phyloP scores from a whole-genome alignment of 2,329 filamentous ascomycete genomes.

The Cordyceps javanica region DNA sequence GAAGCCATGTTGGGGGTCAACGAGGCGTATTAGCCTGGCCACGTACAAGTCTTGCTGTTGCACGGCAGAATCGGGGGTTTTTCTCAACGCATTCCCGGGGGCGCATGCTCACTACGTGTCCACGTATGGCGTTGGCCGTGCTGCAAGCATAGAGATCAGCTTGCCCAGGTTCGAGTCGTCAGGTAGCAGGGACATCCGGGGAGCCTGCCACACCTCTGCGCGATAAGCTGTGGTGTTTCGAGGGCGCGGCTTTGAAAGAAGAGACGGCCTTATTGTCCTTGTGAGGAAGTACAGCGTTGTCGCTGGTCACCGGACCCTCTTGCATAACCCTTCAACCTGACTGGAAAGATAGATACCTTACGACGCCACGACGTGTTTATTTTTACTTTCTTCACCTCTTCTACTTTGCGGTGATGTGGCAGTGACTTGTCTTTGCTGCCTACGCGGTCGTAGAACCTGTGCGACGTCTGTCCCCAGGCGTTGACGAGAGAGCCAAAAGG shows the following conservation, averaged over 20 bases:
- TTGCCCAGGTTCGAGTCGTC: conserved; percentile 4
- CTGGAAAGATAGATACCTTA: conserved; percentile 1
- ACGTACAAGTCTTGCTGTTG: conserved; percentile 5
- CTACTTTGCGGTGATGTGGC: not conserved
- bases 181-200: conserved; percentile 4
- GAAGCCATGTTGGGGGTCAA: not conserved
- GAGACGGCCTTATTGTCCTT: not conserved
- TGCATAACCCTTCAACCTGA: conserved; percentile 7
- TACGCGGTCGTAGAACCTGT: conserved; percentile 1
- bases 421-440: conserved; percentile 3
- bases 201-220: not conserved
- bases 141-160: conserved; percentile 4
- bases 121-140: conserved; percentile 2
- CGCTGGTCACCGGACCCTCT: conserved; percentile 11
- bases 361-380: not conserved
- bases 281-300: conserved; percentile 3
- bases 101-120: conserved; percentile 5
- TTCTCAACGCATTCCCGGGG: not conserved
- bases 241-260: not conserved
- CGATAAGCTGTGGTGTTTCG: conserved; percentile 7
- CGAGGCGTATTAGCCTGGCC: not conserved
- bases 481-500: not conserved
- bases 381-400: not conserved
- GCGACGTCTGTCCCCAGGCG: not conserved
- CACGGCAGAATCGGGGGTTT: conserved; percentile 2